Percentiles rank a stretch among this genome's conserved stretches.
Conservation (phyloP, 108 stramenopile species). For the Asterionellopsis glacialis region DNA sequence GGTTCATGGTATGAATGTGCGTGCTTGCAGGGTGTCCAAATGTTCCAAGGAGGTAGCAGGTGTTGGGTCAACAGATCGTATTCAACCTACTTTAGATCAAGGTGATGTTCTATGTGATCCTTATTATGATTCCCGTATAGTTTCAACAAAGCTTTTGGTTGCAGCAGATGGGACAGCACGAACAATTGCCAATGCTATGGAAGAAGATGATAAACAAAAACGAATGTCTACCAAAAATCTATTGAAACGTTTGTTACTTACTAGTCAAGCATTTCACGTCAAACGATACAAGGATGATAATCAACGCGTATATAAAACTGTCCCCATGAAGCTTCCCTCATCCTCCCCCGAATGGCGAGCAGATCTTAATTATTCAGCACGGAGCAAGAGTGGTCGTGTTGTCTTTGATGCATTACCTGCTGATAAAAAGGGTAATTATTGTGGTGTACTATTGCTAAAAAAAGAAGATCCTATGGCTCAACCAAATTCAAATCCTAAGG, state of each 20-base stretch:
- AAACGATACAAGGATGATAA: constrained; percentile 66
- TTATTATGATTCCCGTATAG: constrained; percentile 11
- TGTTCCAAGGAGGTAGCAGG: background rate
- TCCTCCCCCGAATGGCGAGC: constrained; percentile 39
- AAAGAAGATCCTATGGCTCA: constrained; percentile 60
- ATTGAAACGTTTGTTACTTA: constrained; percentile 23
- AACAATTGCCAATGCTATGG: constrained; percentile 64
- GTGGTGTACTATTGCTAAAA: constrained; percentile 77
- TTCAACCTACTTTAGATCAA: background rate
- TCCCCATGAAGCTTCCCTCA: constrained; percentile 64
- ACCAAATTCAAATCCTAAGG: constrained; percentile 40
- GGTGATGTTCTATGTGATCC: constrained; percentile 30
- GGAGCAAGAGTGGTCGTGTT: constrained; percentile 56
- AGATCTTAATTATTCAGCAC: constrained; percentile 81
- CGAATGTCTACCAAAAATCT: constrained; percentile 21
- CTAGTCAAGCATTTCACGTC: constrained; percentile 47
- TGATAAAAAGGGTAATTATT: constrained; percentile 55
- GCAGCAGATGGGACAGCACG: constrained; percentile 72
- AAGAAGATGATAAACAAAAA: constrained; percentile 40
- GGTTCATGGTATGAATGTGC: too few species aligned
- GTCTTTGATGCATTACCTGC: constrained; percentile 85
- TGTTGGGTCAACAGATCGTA: background rate
- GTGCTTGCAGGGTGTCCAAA: background rate
- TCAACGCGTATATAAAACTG: constrained; percentile 78
- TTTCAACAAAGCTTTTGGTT: constrained; percentile 45